These are phyloP conservation scores for Bryoerythrophyllum caledonicum DNA, from an alignment of 225 moss, liverwort and hornwort genomes.

Conservation along the genomic window DNA sequence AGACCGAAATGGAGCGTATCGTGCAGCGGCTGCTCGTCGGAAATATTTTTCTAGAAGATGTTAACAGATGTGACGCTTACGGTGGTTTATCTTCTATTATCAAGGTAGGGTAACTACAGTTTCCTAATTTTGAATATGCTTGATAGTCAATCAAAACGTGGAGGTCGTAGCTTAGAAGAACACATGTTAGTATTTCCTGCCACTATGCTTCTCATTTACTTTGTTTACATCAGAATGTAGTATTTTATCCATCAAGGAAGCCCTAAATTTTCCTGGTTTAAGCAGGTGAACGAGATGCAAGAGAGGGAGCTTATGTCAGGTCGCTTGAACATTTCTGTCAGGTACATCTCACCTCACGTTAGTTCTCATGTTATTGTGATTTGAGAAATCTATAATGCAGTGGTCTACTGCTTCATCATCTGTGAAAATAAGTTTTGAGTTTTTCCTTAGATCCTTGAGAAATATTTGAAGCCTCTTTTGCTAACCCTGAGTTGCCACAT, in stretches of 20 bases:
- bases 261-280: conserved; percentile 15
- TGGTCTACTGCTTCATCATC: background rate
- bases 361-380: background rate
- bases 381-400: background rate
- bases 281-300: conserved; percentile 68
- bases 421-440: background rate
- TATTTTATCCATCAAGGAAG: background rate
- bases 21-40: conserved; percentile 84
- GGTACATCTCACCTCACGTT: conserved; percentile 43
- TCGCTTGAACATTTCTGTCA: conserved; percentile 62
- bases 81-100: conserved; percentile 81
- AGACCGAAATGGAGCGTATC: conserved; percentile 79
- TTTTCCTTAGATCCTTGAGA: conserved; percentile 10
- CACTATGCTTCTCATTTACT: background rate
- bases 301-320: conserved; percentile 63
- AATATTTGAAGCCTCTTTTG: background rate
- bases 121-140: background rate
- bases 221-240: background rate
- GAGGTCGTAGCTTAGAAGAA: background rate
- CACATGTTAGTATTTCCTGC: background rate
- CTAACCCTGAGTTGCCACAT: too few relatives aligned
- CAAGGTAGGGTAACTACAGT: conserved; percentile 52
- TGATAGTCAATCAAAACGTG: background rate
- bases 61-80: conserved; percentile 81
- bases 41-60: conserved; percentile 82